Evolutionary conservation across 2,329 filamentous ascomycete species (phyloP).

Genomic region (Verticillium nubilum): DNA sequence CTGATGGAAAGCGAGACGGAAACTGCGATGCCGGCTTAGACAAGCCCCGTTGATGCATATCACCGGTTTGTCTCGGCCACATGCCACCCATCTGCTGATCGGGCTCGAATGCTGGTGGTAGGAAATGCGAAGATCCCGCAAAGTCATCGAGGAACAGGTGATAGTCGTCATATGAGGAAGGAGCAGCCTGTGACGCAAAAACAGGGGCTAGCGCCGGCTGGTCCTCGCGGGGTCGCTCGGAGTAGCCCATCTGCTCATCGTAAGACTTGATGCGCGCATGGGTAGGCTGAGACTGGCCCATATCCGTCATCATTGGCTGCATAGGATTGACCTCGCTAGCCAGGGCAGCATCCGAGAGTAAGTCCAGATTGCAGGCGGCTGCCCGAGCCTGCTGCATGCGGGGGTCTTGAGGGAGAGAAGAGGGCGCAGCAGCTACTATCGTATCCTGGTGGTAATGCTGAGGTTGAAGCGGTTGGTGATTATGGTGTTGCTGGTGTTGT

Average conservation of each 20-base stretch:
- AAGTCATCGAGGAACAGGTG: constrained; percentile 56
- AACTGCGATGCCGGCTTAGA: constrained; percentile 48
- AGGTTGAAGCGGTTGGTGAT: constrained; percentile 16
- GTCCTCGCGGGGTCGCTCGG: constrained; percentile 43
- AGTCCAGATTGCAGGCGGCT: constrained; percentile 50
- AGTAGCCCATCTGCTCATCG: constrained; percentile 41
- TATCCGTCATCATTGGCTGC: constrained; percentile 42
- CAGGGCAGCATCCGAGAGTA: constrained; percentile 55
- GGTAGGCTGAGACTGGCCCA: constrained; percentile 32
- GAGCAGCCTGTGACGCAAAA: constrained; percentile 30
- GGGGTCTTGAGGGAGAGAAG: constrained; percentile 38
- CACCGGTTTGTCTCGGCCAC: constrained; percentile 40
- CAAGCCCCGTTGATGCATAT: constrained; percentile 30
- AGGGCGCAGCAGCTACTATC: constrained; percentile 29
- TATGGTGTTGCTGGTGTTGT: constrained; percentile 22
- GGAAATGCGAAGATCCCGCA: constrained; percentile 45
- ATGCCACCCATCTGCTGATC: constrained; percentile 46
- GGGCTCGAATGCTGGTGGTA: constrained; percentile 48
- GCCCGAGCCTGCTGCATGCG: constrained; percentile 34
- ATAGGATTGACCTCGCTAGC: constrained; percentile 50
- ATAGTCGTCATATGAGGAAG: constrained; percentile 47
- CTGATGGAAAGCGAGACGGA: constrained; percentile 48
- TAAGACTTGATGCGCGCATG: constrained; percentile 43
- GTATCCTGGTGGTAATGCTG: constrained; percentile 34
- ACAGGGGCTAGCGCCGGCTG: constrained; percentile 33